Percentiles rank a stretch among this genome's conserved stretches.
These are phyloP conservation scores for Pseudoturritis turrita DNA, from an alignment of 345 rosid species.

Conservation along the genomic window DNA sequence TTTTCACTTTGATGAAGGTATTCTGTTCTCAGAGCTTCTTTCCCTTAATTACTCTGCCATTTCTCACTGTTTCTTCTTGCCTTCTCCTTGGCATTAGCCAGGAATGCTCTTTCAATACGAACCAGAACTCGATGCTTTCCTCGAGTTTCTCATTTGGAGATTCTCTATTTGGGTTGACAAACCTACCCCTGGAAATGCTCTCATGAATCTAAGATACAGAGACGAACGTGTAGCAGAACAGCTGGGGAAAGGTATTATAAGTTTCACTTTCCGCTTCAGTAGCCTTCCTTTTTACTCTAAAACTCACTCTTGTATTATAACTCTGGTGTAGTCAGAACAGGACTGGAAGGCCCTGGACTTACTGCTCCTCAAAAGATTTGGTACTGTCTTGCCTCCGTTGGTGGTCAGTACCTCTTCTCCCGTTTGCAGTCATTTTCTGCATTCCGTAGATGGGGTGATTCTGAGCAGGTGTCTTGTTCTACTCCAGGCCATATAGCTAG, in stretches of 20 bases:
- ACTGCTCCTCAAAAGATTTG: slow-evolving; percentile 80
- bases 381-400: slow-evolving; percentile 89
- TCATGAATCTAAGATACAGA: slow-evolving; percentile 88
- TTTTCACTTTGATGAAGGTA: slow-evolving; percentile 92
- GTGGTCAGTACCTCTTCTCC: slow-evolving; percentile 93
- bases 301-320: slow-evolving; percentile 6
- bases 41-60: too few species aligned
- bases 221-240: slow-evolving; percentile 61
- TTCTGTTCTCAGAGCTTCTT: too few species aligned
- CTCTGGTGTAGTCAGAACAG: slow-evolving; percentile 64
- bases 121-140: slow-evolving; percentile 99
- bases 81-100: slow-evolving; percentile 74
- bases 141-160: slow-evolving; percentile 98
- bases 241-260: slow-evolving; percentile 48
- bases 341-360: slow-evolving; percentile 93
- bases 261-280: not conserved
- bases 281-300: not conserved
- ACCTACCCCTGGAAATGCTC: slow-evolving; percentile 96
- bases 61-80: slow-evolving; percentile 1
- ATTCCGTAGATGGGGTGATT: slow-evolving; percentile 96
- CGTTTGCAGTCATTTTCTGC: slow-evolving; percentile 92
- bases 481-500: not conserved
- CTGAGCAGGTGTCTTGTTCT: slow-evolving; percentile 60
- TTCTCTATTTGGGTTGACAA: slow-evolving; percentile 99
- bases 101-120: slow-evolving; percentile 98